Percentiles rank a stretch among this genome's conserved stretches.
Conservation (phyloP, 371 early-diverging fungal species). For the Furculomyces boomerangus region DNA sequence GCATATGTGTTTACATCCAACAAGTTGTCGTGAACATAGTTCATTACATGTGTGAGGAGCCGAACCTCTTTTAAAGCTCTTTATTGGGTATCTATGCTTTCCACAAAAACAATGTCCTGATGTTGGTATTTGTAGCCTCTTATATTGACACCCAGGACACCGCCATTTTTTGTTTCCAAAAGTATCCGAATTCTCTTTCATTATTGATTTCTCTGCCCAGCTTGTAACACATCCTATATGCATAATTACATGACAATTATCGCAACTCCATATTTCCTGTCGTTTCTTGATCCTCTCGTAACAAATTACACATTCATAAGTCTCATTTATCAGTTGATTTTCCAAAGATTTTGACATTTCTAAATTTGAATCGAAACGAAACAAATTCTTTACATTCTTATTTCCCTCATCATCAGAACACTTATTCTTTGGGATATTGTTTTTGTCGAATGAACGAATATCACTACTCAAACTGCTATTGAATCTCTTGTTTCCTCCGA, state of each 20-base stretch:
- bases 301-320: slow-evolving; percentile 91
- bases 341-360: slow-evolving; percentile 19
- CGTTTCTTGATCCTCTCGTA: slow-evolving; percentile 55
- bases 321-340: slow-evolving; percentile 35
- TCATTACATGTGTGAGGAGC: slow-evolving; percentile 78
- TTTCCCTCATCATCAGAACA: background rate
- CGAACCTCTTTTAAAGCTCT: slow-evolving; percentile 17
- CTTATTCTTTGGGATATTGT: background rate
- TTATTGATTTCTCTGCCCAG: slow-evolving; percentile 44
- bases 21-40: slow-evolving; percentile 30
- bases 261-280: slow-evolving; percentile 66
- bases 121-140: slow-evolving; percentile 37
- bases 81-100: slow-evolving; percentile 34
- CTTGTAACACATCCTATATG: slow-evolving; percentile 60
- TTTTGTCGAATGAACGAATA: background rate
- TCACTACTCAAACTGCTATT: background rate
- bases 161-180: slow-evolving; percentile 36
- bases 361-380: background rate
- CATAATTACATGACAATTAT: slow-evolving; percentile 74
- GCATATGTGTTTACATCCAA: slow-evolving; percentile 19
- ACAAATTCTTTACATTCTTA: background rate
- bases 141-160: slow-evolving; percentile 85
- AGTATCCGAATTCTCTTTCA: background rate
- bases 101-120: slow-evolving; percentile 78
- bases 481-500: background rate